A percentile compares a stretch with the other conserved stretches of the same genome.
Evolutionary conservation across 805 yeast species (phyloP).

Genomic region (Starmerella vaccinii): DNA sequence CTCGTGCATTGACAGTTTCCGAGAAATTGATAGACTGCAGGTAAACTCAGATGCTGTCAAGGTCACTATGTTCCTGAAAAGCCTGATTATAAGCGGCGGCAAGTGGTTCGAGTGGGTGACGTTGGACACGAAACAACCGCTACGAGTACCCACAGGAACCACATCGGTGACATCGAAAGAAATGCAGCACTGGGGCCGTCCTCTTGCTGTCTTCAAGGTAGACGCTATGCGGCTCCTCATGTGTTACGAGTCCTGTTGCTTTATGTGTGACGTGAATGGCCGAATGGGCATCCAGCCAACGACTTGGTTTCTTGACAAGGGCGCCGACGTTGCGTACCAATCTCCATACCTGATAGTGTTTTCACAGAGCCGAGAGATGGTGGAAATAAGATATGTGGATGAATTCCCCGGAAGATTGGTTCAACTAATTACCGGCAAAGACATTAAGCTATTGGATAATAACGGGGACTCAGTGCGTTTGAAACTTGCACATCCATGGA

Average conservation of each 20-base stretch:
- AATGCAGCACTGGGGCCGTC: constrained; percentile 31
- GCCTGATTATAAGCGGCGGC: constrained; percentile 49
- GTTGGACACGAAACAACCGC: constrained; percentile 45
- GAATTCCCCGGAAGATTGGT: constrained; percentile 29
- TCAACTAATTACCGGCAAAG: constrained; percentile 67
- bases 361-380: constrained; percentile 45
- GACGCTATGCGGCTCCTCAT: constrained; percentile 44
- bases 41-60: constrained; percentile 49
- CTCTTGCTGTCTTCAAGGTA: constrained; percentile 44
- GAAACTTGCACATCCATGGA: constrained; percentile 54
- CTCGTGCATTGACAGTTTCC: constrained; percentile 34
- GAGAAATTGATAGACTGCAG: constrained; percentile 40
- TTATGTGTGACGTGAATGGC: constrained; percentile 48
- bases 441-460: constrained; percentile 40
- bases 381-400: constrained; percentile 56
- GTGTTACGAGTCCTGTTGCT: constrained; percentile 61
- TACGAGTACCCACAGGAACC: constrained; percentile 42
- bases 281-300: constrained; percentile 33
- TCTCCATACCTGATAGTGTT: constrained; percentile 42
- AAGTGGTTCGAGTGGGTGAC: constrained; percentile 59
- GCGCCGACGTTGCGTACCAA: constrained; percentile 31
- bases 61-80: constrained; percentile 51
- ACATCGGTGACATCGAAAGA: constrained; percentile 6
- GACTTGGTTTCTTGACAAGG: constrained; percentile 34
- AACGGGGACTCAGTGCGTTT: constrained; percentile 35